Evolutionary conservation across 768 basidiomycete genomes (phyloP).

Genomic region (Serendipita indica): DNA sequence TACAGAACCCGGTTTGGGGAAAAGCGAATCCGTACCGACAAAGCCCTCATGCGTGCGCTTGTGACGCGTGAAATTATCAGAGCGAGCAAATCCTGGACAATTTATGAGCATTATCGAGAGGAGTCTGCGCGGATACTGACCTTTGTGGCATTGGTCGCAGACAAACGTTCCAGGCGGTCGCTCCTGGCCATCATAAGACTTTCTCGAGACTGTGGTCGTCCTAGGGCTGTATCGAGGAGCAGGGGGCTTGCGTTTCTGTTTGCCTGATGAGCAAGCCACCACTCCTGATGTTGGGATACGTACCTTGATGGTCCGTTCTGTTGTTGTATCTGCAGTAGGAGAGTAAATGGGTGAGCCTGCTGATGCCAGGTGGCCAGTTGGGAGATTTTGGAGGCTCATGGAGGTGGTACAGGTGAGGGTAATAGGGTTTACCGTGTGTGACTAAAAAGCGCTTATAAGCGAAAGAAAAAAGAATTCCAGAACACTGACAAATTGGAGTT

Average conservation of each 20-base stretch:
- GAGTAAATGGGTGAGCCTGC: no score
- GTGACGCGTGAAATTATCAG: not conserved
- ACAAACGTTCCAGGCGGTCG: not conserved
- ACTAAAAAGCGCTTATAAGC: no score
- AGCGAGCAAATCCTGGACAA: not conserved
- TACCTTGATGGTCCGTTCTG: no score
- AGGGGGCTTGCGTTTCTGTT: not conserved
- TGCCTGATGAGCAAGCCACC: no score
- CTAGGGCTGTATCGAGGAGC: not conserved
- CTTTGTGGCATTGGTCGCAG: not conserved
- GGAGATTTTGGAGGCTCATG: no score
- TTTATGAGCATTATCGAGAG: not conserved
- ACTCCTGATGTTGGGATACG: no score
- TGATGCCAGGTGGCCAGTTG: no score
- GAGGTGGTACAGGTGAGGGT: no score
- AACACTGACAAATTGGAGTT: no score
- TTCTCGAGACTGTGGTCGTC: not conserved
- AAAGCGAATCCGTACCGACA: not conserved
- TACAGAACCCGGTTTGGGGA: not conserved
- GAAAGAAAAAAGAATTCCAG: no score
- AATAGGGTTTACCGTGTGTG: no score
- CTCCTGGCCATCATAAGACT: not conserved
- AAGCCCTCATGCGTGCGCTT: not conserved
- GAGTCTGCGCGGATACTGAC: not conserved
- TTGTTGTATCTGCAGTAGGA: no score